Evolutionary conservation across 176 grass and related monocot species (phyloP).

Genomic region (Oryza glumipatula): DNA sequence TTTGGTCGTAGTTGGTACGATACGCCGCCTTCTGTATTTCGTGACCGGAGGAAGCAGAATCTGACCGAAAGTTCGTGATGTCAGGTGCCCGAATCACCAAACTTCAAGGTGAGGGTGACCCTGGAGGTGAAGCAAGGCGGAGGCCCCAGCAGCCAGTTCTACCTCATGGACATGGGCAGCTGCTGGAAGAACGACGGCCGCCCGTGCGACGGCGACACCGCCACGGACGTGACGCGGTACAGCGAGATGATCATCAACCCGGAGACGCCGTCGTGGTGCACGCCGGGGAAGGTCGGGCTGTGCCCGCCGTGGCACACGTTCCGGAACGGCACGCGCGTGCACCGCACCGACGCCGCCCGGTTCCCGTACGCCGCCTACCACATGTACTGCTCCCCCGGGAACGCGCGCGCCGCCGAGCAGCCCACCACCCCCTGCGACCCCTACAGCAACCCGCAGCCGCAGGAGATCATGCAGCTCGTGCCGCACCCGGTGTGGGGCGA

Average conservation of each 20-base stretch:
- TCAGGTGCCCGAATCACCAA: conserved; percentile 76
- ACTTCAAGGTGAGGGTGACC: conserved; percentile 77
- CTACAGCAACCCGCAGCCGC: conserved; percentile 94
- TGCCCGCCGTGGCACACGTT: conserved; percentile 95
- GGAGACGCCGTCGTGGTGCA: conserved; percentile 63
- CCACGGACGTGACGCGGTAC: conserved; percentile 84
- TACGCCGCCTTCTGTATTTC: background rate
- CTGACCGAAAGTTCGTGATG: background rate
- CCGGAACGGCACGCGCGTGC: conserved; percentile 72
- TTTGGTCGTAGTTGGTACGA: background rate
- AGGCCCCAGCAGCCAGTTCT: conserved; percentile 80
- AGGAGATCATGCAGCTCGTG: conserved; percentile 88
- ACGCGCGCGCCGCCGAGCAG: conserved; percentile 64
- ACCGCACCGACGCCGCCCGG: conserved; percentile 48
- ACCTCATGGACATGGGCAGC: conserved; percentile 93
- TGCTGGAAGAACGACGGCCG: conserved; percentile 93
- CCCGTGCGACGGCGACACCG: conserved; percentile 69
- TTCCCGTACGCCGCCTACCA: conserved; percentile 87
- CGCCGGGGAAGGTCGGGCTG: conserved; percentile 42
- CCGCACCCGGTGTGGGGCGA: conserved; percentile 83
- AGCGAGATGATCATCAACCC: conserved; percentile 99
- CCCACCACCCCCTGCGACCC: conserved; percentile 81
- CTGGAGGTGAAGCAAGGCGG: conserved; percentile 81
- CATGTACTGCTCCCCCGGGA: conserved; percentile 89
- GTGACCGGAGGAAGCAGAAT: no score